phyloP scores from a whole-genome alignment of 306 rosid species.

The Sesbania bispinosa region DNA sequence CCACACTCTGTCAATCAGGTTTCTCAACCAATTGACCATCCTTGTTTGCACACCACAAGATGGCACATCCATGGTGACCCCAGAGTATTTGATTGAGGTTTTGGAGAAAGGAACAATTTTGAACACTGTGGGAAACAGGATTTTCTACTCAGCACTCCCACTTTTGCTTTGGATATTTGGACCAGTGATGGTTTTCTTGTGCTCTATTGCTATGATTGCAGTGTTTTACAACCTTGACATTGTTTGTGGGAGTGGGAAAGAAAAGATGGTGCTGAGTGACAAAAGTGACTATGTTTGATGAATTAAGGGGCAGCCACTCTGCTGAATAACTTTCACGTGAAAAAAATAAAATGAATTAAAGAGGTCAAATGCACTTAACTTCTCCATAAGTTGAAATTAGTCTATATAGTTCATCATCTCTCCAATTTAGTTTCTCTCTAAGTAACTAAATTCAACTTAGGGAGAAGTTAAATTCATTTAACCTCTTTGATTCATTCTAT shows the following conservation, averaged over 20 bases:
- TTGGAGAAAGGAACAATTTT: conserved; percentile 69
- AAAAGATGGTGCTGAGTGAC: not conserved
- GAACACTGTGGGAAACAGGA: conserved; percentile 79
- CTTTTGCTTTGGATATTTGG: conserved; percentile 89
- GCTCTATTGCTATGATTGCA: conserved; percentile 62
- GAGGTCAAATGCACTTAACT: no score
- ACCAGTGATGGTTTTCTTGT: conserved; percentile 67
- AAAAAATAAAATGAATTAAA: no score
- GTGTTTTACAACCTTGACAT: conserved; percentile 79
- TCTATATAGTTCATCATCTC: no score
- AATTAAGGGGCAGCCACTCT: no score
- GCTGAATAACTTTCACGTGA: no score
- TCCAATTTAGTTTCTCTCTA: no score
- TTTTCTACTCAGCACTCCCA: conserved; percentile 75
- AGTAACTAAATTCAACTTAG: no score
- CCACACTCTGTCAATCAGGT: conserved; percentile 76
- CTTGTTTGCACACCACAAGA: conserved; percentile 70
- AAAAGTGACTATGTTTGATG: not conserved
- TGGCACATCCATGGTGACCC: conserved; percentile 39
- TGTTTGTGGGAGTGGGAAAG: conserved; percentile 34
- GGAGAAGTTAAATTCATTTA: no score
- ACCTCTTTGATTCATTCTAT: no score
- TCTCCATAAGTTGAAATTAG: no score
- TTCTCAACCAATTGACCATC: conserved; percentile 73
- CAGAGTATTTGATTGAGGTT: conserved; percentile 58